Base-by-base conservation (phyloP, 371 early-diverging fungal species). In the Dichotomocladium elegans region DNA sequence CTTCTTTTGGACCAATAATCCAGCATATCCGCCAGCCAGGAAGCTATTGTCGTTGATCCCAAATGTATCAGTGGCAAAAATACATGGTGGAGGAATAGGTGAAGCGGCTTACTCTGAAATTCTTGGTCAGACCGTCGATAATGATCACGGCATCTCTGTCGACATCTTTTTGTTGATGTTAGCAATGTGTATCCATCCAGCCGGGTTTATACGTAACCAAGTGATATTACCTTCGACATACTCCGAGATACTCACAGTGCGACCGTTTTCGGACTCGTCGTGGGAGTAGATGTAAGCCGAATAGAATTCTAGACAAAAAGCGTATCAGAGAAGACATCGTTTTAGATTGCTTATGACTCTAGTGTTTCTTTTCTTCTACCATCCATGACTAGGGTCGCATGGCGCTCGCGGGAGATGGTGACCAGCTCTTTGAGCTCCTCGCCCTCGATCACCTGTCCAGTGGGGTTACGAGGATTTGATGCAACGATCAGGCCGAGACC, bases 1-100 rank as follows among this genome's bases (percentile, higher is more conserved):
- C 66, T 29, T 57, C 57, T 45, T 74, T 66, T 22, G 79, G 79
- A 11, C 71, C 79, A 5, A 78, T 61, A 21, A 78, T 67, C 79
- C 79, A 78, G 49, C 75, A 75, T 0, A 72, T 52, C 24, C 79
- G 67, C 73, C 75, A 78, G 9, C 79, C 79, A 17, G 79, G 79
- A 25, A 78, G 58, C 66, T 66, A 51, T 5, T 33, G n/a, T 19
- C 14, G 9, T 35, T 47, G 5, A 15, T 47, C 17, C 33, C 24
- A 10, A 42, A 41, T 31, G 21, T 25, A 21, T 1, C n/a, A 14
- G 4, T 27, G 6, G n/a, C 41, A 25, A 27, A n/a, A 8, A 22
- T 53, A n/a, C n/a, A n/a, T n/a, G n/a, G n/a, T n/a, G n/a, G n/a
- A n/a, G n/a, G n/a, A n/a, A n/a, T n/a, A n/a, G n/a, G n/a, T n/a